Evolutionary conservation across 352 stramenopile genomes (phyloP).

Genomic region (Pythium chondricola): DNA sequence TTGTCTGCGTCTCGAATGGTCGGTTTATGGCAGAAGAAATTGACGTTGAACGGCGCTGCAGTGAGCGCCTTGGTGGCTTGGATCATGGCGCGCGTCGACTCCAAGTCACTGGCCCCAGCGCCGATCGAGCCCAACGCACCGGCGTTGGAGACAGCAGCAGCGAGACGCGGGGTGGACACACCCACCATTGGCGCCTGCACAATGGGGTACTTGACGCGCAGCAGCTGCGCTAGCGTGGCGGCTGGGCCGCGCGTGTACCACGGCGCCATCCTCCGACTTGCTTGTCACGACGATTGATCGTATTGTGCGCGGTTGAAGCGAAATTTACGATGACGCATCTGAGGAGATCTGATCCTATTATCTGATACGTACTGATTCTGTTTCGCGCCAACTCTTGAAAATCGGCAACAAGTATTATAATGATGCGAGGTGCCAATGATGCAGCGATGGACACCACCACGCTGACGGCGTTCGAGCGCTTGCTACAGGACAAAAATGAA

Average conservation of each 20-base stretch:
- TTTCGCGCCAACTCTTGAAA: no score
- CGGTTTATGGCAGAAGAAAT: conserved; percentile 49
- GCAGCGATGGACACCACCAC: neutral
- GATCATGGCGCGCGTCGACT: conserved; percentile 25
- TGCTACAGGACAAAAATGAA: conserved; percentile 16
- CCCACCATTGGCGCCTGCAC: conserved; percentile 54
- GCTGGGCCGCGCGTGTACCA: conserved; percentile 8
- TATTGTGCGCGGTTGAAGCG: no score
- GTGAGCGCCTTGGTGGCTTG: conserved; percentile 23
- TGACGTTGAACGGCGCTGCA: conserved; percentile 41
- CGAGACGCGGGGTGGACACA: conserved; percentile 30
- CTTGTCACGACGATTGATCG: neutral
- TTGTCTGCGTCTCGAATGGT: conserved; percentile 7
- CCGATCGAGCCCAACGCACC: conserved; percentile 49
- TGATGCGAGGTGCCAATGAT: no score
- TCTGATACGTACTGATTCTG: no score
- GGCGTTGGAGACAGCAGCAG: conserved; percentile 28
- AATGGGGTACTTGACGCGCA: conserved; percentile 22
- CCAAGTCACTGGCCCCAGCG: conserved; percentile 22
- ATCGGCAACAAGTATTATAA: no score
- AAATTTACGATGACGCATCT: no score
- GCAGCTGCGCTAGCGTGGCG: conserved; percentile 6
- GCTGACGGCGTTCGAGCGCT: conserved; percentile 15
- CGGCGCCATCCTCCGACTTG: neutral
- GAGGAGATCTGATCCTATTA: no score